Base-by-base conservation (phyloP, 2,329 filamentous ascomycete genomes). In the Fusarium continuum region DNA sequence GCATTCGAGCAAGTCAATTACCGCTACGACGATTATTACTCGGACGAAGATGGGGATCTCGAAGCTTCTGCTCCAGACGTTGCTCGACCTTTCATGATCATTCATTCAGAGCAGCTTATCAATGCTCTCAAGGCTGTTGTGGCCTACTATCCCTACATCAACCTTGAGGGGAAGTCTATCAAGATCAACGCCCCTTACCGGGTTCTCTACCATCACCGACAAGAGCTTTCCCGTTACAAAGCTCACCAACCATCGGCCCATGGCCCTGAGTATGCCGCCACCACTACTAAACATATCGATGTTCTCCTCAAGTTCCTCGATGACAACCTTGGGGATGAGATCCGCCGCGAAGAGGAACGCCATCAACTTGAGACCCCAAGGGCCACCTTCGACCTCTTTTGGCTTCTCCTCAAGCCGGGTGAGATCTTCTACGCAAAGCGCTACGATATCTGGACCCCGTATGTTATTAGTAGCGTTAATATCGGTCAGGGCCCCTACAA, bases 91-190 rank as follows among this genome's bases (percentile, higher is more conserved):
- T 64, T 71, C 48, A 82, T 83, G 79, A 44, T 76, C 4, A 79
- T 83, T 38, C 73, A 80, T 60, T 83, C 81, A 3, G 55, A 70
- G 25, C 71, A 81, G 52, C 75, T 85, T 25, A 76, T 80, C 61
- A 78, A 81, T 40, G 81, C 81, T 1, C 73, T 85, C 5, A 74
- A 73, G 23, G 80, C 82, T 11, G 77, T 83, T 6, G 76, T 85
- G 7, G 74, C 72, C 20, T 84, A 83, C 62, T 83, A 83, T 60
- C 81, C 81, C 4, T 73, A 75, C 32, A 73, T 77, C 53, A 73
- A 72, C 35, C 74, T 81, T 43, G 67, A 73, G 1, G 76, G 68
- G 34, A 74, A 76, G 7, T 69, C 52, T n/a, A 71, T 80, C 49
- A 69, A 65, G 22, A 74, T 84, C 59, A 73, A 73, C 16, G 76